Base-by-base conservation (phyloP, 2,329 filamentous ascomycete species). In the Aspergillaceae sp. region DNA sequence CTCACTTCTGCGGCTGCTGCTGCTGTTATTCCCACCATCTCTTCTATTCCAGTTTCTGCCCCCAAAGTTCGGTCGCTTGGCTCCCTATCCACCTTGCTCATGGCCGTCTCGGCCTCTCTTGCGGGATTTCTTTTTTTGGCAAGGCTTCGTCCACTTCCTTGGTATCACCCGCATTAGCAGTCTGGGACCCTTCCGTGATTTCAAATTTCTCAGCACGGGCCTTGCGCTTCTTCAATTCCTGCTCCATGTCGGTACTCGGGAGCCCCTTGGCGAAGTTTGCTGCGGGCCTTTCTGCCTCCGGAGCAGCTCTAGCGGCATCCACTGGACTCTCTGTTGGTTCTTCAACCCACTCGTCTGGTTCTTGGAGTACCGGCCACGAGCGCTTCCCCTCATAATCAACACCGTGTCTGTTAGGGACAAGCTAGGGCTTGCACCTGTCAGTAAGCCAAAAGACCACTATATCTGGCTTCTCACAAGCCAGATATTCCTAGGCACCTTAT, bases 161-260 rank as follows among this genome's bases (percentile, higher is more conserved):
- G n/a, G 68, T 61, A 42, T 55, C 62, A 4, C 73, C 71, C 42
- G 62, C 61, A 40, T 65, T 51, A 2, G 62, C 63, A 9, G 64
- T 60, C 45, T 66, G 59, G 1, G 64, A 54, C 26, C 68, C 66
- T 47, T 70, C 66, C n/a, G 64, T 62, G 34, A 70, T 67, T 19
- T 71, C 71, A 51, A 75, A 75, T 48, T 73, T 71, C 51, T 69
- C 70, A 9, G 72, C 72, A 44, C 72, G 70, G 34, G 68, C 67
- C 56, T 72, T 72, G 49, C 72, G 70, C 61, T 73, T 74, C 47
- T 61, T 66, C 53, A 74, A 50, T 46, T 75, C 72, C 36, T 63
- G 62, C 50, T 74, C 71, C 27, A 73, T 44, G 44, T 71, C 65
- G 5, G 71, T 70, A n/a, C 64, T 55, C 7, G 70, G 64, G n/a